A percentile compares a stretch with the other conserved stretches of the same genome.
Evolutionary conservation across 345 rosid genomes (phyloP).

Genomic region (Eucalyptus sp.): DNA sequence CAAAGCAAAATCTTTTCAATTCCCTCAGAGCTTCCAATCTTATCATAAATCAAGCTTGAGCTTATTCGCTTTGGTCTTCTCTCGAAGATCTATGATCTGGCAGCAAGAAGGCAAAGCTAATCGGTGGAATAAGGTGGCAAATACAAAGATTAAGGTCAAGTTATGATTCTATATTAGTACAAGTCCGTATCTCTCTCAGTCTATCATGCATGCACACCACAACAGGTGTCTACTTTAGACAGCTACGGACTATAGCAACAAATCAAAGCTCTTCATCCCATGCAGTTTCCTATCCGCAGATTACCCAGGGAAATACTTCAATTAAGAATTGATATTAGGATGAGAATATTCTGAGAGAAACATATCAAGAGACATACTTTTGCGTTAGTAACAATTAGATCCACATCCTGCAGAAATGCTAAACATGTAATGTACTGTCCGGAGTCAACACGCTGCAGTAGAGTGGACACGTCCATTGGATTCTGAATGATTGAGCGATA

Average conservation of each 20-base stretch:
- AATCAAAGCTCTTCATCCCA: background rate
- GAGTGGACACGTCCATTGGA: slow-evolving; percentile 92
- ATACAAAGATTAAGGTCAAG: background rate
- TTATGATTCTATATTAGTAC: background rate
- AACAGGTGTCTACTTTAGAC: background rate
- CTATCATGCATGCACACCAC: background rate
- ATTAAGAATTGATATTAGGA: background rate
- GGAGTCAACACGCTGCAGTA: slow-evolving; percentile 80
- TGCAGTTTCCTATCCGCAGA: background rate
- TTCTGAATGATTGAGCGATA: slow-evolving; percentile 79
- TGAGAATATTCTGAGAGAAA: background rate
- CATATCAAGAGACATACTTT: slow-evolving; percentile 33
- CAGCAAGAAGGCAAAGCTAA: background rate
- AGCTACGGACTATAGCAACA: background rate
- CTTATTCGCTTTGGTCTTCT: background rate
- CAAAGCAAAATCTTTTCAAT: background rate
- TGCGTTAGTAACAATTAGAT: slow-evolving; percentile 87
- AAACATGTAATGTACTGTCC: slow-evolving; percentile 84
- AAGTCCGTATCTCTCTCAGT: background rate
- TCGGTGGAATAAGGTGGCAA: background rate
- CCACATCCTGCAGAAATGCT: slow-evolving; percentile 76
- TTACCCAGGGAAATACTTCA: background rate
- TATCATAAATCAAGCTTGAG: background rate
- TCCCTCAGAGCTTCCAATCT: background rate
- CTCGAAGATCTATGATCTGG: background rate